Base-by-base conservation (phyloP, 805 yeast genomes). In the Brettanomyces nanus region DNA sequence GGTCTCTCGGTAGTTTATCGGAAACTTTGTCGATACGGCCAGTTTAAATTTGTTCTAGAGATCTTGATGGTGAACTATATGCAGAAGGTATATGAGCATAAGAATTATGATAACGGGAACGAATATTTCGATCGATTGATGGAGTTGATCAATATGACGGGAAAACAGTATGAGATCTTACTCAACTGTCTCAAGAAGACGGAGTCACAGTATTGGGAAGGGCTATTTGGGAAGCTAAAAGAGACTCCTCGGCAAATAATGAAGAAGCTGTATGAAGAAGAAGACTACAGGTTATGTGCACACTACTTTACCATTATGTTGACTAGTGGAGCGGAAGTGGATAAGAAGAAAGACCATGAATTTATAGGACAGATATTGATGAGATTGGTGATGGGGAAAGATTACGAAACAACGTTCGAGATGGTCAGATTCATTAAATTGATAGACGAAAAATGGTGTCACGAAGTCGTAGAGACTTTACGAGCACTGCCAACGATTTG, bases 391-490 rank as follows among this genome's bases (percentile, higher is more conserved):
- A 58, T 58, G 27, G 49, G 52, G 6, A 59, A 61, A n/a, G 60
- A 63, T 39, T 74, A 71, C 64, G 76, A 70, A 32, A 69, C 75
- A 49, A 68, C 77, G 30, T 73, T 71, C 51, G 79, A 74, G 45
- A 54, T 74, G 39, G 62, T 76, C 37, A 58, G 80, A 35, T 74
- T 71, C 45, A 65, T 74, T 38, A 74, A 74, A 47, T 49, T 74
- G 14, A 59, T 74, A 26, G 77, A 61, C 36, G 61, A 56, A 25
- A 46, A 51, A 19, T 41, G 51, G 15, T 56, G 58, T 36, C 46
- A 67, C 40, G 68, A 67, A 3, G 53, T 67, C 23, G 62, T 69
- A 5, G 56, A 40, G 13, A 17, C 15, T 6, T 15, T 31, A 6
- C 21, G 18, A 19, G 13, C 11, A 23, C 13, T 9, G 27, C 13